These are phyloP conservation scores for Ormosia semicastrata DNA, from an alignment of 306 rosid species.

Conservation along the genomic window DNA sequence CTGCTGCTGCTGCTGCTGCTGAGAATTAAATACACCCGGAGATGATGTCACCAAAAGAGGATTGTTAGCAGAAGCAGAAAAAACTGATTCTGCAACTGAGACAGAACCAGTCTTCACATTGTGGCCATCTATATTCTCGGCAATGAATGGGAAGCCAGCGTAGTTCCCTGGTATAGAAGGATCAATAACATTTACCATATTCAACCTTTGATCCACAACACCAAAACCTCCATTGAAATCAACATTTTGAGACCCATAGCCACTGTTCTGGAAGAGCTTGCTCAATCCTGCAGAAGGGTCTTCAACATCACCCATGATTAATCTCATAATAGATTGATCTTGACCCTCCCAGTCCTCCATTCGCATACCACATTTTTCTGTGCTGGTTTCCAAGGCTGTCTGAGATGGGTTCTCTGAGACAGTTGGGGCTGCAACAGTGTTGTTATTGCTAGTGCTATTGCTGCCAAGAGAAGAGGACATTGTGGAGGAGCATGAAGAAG, in stretches of 20 bases:
- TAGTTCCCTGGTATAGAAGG: slow-evolving; percentile 40
- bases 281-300: slow-evolving; percentile 84
- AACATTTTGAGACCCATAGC: slow-evolving; percentile 44
- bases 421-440: slow-evolving; percentile 21
- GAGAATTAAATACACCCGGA: slow-evolving; percentile 47
- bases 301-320: slow-evolving; percentile 86
- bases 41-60: slow-evolving; percentile 37
- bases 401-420: slow-evolving; percentile 43
- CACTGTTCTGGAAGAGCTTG: slow-evolving; percentile 62
- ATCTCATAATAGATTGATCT: slow-evolving; percentile 75
- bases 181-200: slow-evolving; percentile 36
- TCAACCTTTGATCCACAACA: slow-evolving; percentile 61
- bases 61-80: slow-evolving; percentile 39
- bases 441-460: slow-evolving; percentile 33
- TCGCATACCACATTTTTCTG: slow-evolving; percentile 61
- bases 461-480: slow-evolving; percentile 82
- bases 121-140: slow-evolving; percentile 22
- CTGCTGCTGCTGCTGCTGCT: slow-evolving; percentile 40
- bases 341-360: slow-evolving; percentile 95
- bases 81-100: slow-evolving; percentile 33
- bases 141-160: slow-evolving; percentile 41
- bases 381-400: slow-evolving; percentile 35
- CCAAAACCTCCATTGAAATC: slow-evolving; percentile 61
- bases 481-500: slow-evolving; percentile 77
- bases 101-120: slow-evolving; percentile 25